Base-by-base conservation (phyloP, 768 basidiomycete genomes). In the Pleurotus pulmonarius region DNA sequence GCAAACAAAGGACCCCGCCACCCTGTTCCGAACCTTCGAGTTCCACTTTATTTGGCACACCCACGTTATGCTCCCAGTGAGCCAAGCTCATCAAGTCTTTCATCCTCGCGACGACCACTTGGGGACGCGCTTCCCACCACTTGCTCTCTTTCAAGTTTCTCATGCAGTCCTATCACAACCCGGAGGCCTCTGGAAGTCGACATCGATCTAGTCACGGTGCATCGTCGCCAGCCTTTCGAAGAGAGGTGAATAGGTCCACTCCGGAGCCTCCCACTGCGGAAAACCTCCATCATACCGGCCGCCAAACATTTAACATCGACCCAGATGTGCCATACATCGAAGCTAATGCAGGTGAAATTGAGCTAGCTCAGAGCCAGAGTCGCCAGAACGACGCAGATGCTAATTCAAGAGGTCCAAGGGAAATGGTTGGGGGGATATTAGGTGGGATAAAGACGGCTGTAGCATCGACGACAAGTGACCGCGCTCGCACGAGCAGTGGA, bases 351-450 rank as follows among this genome's bases (percentile, higher is more conserved):
- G 54, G 40, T 11, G 43, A 37, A 20, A 44, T 24, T 46, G 24
- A 20, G 40, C 24, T 13, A 25, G 29, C 54, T 4, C 45, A 46
- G 44, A 8, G 29, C 29, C 29, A 34, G 29, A 34, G 29, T 11
- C 29, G 29, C 2, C 29, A 34, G 29, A 55, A n/a, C 11, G 20
- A 55, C 12, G 4, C 15, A 18, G 54, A 45, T 11, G 4, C 43
- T 24, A 45, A 18, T n/a, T 44, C 54, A 8, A 39, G 37, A 26
- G 25, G 24, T n/a, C 18, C 34, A 59, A 48, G 48, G 46, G 38
- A 53, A 53, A 57, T 60, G 44, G 60, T 56, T 46, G 58, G 58
- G 39, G 60, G 55, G 24, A 43, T 61, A 37, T 48, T 58, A 12
- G 60, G 25, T 12, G 44, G 52, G 7, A 26, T 55, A 15, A 56